Base-by-base conservation (phyloP, 2,329 filamentous ascomycete species). In the Penicillium expansum region DNA sequence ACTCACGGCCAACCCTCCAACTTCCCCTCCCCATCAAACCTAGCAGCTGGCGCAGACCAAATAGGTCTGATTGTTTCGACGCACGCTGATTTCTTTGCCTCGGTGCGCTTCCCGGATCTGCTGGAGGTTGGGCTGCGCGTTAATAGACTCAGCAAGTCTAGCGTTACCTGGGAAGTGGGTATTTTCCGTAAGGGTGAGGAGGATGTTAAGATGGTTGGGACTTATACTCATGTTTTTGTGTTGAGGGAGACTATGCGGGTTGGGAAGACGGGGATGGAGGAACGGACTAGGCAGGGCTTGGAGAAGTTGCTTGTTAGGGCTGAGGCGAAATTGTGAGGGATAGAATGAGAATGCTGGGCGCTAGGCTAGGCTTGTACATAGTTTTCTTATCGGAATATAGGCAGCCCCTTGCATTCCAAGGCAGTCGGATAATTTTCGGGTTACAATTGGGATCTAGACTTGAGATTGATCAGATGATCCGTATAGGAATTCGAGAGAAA, bases 191-290 rank as follows among this genome's bases (percentile, higher is more conserved):
- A 84, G 58, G 90, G 88, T 0, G 77, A 86, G 2, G 85, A 90
- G 1, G 78, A 83, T 20, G 90, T 94, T 10, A 91, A 89, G 70
- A 91, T 91, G 11, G 91, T 96, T 0, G 92, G 92, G 1, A 88
- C 89, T 65, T 92, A 94, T 69, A 83, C 91, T 14, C 92, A 96
- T 71, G 91, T 96, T 11, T 96, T 93, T 76, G 89, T 95, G n/a
- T 85, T 92, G 57, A 82, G 90, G 50, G 81, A 82, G 37, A 88
- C 84, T 16, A 85, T 87, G 62, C 83, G 86, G 58, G 90, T 91
- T n/a, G 82, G 80, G 24, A 74, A 78, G 24, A 90, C 87, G 29
- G 81, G 74, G 16, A 77, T 78, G 74, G 70, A 73, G 57, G 63
- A 56, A 47, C 59, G 57, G 43, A 69, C 77, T 49, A 62, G 84